Conservation (phyloP, 805 yeast species). For the Schizosaccharomyces lindneri region DNA sequence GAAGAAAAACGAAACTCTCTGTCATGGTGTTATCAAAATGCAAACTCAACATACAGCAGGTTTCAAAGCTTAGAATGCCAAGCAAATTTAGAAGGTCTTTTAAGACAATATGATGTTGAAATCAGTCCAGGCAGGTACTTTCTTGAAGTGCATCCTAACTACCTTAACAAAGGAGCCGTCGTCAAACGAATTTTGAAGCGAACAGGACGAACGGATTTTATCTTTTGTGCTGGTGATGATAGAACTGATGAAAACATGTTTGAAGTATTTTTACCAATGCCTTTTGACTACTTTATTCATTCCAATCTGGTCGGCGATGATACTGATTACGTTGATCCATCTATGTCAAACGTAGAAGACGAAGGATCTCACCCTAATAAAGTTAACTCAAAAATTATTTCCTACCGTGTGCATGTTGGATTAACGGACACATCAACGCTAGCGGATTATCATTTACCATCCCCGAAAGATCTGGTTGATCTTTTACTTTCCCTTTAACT, state of each 20-base stretch:
- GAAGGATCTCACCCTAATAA: background rate
- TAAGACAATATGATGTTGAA: slow-evolving; percentile 55
- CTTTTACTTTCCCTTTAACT: background rate
- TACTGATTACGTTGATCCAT: background rate
- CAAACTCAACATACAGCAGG: slow-evolving; percentile 80
- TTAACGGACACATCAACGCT: background rate
- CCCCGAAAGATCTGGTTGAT: background rate
- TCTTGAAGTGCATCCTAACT: slow-evolving; percentile 84
- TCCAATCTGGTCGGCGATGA: background rate
- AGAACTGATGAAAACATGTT: slow-evolving; percentile 97
- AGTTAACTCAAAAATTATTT: background rate
- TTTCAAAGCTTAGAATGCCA: slow-evolving; percentile 60
- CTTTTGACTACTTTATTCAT: background rate
- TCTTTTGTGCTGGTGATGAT: slow-evolving; percentile 84
- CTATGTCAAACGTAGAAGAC: background rate
- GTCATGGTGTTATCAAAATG: slow-evolving; percentile 90
- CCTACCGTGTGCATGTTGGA: background rate
- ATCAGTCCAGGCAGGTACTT: slow-evolving; percentile 97
- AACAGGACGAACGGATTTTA: slow-evolving; percentile 42
- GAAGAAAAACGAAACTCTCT: slow-evolving; percentile 85
- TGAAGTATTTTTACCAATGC: slow-evolving; percentile 25
- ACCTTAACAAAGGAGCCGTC: slow-evolving; percentile 90
- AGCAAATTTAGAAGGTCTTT: slow-evolving; percentile 31
- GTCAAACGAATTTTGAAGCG: slow-evolving; percentile 46
- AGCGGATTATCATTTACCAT: background rate